These are phyloP conservation scores for Chenopodium formosanum DNA, from an alignment of 148 eudicot species.

Conservation along the genomic window DNA sequence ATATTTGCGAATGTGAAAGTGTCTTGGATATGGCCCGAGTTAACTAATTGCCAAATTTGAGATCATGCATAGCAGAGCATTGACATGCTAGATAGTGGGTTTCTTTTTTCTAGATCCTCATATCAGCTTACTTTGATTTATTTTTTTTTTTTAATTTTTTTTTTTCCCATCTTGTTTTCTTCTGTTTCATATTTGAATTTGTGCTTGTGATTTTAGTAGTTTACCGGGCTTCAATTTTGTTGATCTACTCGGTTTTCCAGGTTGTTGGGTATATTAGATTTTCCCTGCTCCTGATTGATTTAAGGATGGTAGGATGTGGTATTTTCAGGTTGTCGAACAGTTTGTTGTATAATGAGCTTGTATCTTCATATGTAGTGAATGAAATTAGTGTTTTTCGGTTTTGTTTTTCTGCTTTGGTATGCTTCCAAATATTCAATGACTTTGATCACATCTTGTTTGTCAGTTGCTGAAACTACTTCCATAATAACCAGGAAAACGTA, in stretches of 20 bases:
- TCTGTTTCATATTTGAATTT: background rate
- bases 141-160: background rate
- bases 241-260: background rate
- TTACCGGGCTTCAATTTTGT: background rate
- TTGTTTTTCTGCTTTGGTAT: background rate
- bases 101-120: slow-evolving; percentile 4
- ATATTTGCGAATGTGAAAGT: background rate
- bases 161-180: background rate
- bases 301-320: background rate
- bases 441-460: too few relatives aligned
- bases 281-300: slow-evolving; percentile 6
- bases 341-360: slow-evolving; percentile 19
- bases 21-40: background rate
- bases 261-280: slow-evolving; percentile 7
- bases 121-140: background rate
- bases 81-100: slow-evolving; percentile 12
- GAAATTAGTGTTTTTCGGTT: background rate
- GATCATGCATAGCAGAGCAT: background rate
- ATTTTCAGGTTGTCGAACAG: background rate
- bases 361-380: slow-evolving; percentile 7
- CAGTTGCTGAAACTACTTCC: too few relatives aligned
- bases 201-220: background rate
- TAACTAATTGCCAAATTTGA: background rate
- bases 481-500: too few relatives aligned
- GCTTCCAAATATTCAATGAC: too few relatives aligned